Percentiles rank a stretch among this genome's conserved stretches.
phyloP scores from a whole-genome alignment of 768 basidiomycete species.

The Mycena rebaudengoi region DNA sequence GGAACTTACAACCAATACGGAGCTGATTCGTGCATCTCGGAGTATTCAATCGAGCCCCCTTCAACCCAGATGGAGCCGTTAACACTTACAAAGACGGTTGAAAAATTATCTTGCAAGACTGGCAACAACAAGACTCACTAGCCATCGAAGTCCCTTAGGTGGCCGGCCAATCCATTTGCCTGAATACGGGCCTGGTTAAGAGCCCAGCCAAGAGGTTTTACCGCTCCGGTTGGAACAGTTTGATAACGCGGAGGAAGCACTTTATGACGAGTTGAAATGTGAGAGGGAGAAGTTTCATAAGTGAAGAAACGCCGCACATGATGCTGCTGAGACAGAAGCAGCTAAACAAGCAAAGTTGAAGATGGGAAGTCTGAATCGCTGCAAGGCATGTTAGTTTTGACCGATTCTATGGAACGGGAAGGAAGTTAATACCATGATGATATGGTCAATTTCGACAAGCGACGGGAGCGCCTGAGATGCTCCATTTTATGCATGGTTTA shows the following conservation, averaged over 20 bases:
- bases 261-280: slow-evolving; percentile 18
- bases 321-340: slow-evolving; percentile 1
- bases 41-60: slow-evolving; percentile 52
- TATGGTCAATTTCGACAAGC: too few relatives aligned
- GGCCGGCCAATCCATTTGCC: slow-evolving; percentile 50
- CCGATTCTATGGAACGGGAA: background rate
- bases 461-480: too few relatives aligned
- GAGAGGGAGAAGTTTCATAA: background rate
- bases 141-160: slow-evolving; percentile 49
- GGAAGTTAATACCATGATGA: background rate
- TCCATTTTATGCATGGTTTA: too few relatives aligned
- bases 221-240: slow-evolving; percentile 43
- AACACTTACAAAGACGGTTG: slow-evolving; percentile 32
- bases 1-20: slow-evolving; percentile 54
- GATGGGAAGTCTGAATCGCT: background rate
- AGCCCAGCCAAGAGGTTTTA: slow-evolving; percentile 51
- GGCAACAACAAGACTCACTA: slow-evolving; percentile 38
- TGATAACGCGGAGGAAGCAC: slow-evolving; percentile 41
- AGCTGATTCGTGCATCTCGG: slow-evolving; percentile 53
- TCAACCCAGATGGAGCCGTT: slow-evolving; percentile 54
- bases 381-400: background rate
- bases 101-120: background rate
- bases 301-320: background rate
- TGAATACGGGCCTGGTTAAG: slow-evolving; percentile 51
- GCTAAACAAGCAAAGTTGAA: background rate